Percentiles rank a stretch among this genome's conserved stretches.
Evolutionary conservation across 2,329 filamentous ascomycete species (phyloP).

Genomic region (Hysterium pulicare): DNA sequence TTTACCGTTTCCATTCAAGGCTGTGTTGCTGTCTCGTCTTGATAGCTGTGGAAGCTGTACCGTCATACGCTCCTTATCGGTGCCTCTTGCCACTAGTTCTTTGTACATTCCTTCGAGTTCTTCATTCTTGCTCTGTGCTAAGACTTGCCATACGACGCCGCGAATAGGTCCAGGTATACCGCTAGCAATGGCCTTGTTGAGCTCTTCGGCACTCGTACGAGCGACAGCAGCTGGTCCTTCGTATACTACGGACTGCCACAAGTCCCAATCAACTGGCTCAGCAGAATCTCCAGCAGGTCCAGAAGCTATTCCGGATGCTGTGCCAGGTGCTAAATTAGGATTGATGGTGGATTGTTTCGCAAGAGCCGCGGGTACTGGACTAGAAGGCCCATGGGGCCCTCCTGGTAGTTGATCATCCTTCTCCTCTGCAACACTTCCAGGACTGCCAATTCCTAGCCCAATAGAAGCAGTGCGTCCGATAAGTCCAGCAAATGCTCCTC

Average conservation of each 20-base stretch:
- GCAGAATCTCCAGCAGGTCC: conserved; percentile 68
- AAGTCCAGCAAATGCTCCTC: conserved; percentile 41
- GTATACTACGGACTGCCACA: conserved; percentile 95
- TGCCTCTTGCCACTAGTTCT: conserved; percentile 74
- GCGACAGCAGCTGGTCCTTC: conserved; percentile 87
- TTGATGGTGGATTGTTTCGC: conserved; percentile 63
- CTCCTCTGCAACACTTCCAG: conserved; percentile 47
- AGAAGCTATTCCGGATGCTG: conserved; percentile 74
- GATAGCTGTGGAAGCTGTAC: conserved; percentile 20
- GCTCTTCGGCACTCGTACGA: conserved; percentile 80
- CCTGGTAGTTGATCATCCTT: conserved; percentile 36
- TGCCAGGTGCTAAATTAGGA: conserved; percentile 73
- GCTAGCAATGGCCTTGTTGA: conserved; percentile 85
- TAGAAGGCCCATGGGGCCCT: conserved; percentile 19
- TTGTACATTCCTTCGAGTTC: conserved; percentile 84
- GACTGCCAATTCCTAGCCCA: conserved; percentile 46
- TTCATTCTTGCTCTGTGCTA: conserved; percentile 92
- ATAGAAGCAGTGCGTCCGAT: conserved; percentile 42
- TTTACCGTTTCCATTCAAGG: conserved; percentile 43
- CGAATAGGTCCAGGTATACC: conserved; percentile 93
- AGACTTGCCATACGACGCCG: conserved; percentile 97
- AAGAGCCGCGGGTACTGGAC: conserved; percentile 24
- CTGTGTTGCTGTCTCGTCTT: conserved; percentile 45
- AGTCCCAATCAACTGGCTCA: conserved; percentile 90
- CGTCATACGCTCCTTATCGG: conserved; percentile 63